phyloP scores from a whole-genome alignment of 768 basidiomycete species.

The Cystofilobasidium bisporidii region DNA sequence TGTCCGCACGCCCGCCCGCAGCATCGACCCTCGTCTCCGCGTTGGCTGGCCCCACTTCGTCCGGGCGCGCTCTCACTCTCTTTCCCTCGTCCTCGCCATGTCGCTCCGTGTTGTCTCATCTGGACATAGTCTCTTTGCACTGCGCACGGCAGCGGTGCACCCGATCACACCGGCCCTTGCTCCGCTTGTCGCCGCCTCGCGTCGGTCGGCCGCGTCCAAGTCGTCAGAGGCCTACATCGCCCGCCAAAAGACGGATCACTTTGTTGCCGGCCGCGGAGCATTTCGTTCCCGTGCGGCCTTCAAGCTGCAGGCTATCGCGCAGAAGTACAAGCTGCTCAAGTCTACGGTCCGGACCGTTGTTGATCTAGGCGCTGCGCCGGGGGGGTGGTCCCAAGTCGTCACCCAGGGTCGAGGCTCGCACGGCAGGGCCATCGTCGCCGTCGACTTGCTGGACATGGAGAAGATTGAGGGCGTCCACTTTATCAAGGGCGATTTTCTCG shows the following conservation, averaged over 20 bases:
- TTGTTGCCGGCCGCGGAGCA: conserved; percentile 38
- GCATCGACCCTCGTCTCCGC: no score
- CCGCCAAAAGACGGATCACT: conserved; percentile 39
- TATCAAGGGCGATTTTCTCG: conserved; percentile 70
- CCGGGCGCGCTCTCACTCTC: no score
- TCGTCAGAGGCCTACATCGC: conserved; percentile 2
- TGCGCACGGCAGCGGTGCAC: no score
- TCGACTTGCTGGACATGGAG: conserved; percentile 66
- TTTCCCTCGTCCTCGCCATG: no score
- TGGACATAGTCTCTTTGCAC: no score
- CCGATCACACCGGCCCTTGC: no score
- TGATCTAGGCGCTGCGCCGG: conserved; percentile 62
- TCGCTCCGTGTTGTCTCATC: no score
- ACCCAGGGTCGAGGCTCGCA: conserved; percentile 43
- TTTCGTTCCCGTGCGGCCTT: conserved; percentile 84
- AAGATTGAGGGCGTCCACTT: conserved; percentile 64
- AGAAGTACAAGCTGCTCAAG: conserved; percentile 48
- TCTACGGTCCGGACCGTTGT: conserved; percentile 43
- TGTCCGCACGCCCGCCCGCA: no score
- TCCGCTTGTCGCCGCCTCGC: no score
- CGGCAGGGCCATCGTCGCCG: conserved; percentile 52
- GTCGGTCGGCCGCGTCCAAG: not conserved
- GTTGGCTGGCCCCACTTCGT: no score
- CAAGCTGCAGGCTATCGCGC: conserved; percentile 75
- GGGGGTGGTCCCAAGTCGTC: conserved; percentile 73